A percentile compares a stretch with the other conserved stretches of the same genome.
Conservation (phyloP, 345 rosid genomes). For the Aquilaria malaccensis region DNA sequence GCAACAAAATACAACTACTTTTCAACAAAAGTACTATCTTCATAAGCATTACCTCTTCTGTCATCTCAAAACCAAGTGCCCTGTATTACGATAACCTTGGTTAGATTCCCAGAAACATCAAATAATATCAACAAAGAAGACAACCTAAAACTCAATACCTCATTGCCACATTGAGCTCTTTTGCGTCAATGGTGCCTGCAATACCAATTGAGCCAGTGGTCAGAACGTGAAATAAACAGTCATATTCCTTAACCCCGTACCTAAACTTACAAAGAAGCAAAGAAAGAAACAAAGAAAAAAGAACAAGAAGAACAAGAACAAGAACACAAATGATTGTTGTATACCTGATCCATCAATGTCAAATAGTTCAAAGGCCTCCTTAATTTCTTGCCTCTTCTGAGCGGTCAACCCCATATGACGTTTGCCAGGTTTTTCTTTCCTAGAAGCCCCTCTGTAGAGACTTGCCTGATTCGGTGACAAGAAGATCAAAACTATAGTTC, state of each 20-base stretch:
- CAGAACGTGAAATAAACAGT: conserved; percentile 6
- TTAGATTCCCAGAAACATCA: conserved; percentile 4
- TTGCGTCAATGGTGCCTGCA: conserved; percentile 89
- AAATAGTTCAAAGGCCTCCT: conserved; percentile 87
- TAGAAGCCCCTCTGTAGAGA: conserved; percentile 40
- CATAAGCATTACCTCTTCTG: conserved; percentile 57
- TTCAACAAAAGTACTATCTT: not conserved
- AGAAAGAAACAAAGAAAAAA: not conserved
- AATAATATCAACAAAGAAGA: not conserved
- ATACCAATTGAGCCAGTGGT: too few relatives aligned
- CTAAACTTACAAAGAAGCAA: not conserved
- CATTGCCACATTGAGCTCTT: conserved; percentile 97
- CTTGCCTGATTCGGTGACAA: conserved; percentile 29
- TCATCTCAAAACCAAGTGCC: conserved; percentile 99
- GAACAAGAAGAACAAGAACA: not conserved
- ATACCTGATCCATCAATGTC: conserved; percentile 95
- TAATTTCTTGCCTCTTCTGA: conserved; percentile 85
- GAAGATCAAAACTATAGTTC: not conserved
- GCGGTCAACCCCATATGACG: conserved; percentile 64
- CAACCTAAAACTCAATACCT: conserved; percentile 35
- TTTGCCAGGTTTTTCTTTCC: conserved; percentile 63
- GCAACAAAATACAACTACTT: not conserved
- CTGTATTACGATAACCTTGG: conserved; percentile 31
- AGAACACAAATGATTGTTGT: not conserved
- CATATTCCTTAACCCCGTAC: conserved; percentile 5